Conservation (phyloP, 345 rosid species). For the Syzygium grande region DNA sequence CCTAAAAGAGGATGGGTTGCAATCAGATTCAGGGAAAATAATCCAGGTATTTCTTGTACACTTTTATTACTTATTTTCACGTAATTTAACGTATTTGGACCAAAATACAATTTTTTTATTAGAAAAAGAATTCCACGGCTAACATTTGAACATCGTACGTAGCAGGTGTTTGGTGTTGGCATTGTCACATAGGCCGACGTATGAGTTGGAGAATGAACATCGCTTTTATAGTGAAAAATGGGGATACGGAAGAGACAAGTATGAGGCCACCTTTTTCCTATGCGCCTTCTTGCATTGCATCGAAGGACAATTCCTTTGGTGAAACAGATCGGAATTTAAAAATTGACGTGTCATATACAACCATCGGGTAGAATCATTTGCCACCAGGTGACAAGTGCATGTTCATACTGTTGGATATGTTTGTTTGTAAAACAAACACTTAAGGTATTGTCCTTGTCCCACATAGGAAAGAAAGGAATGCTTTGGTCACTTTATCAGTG, state of each 20-base stretch:
- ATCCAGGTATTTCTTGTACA: constrained; percentile 3
- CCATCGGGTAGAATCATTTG: too few species aligned
- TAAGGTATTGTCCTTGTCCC: too few species aligned
- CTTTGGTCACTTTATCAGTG: too few species aligned
- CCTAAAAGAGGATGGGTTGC: constrained; percentile 10
- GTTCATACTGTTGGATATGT: too few species aligned
- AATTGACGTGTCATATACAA: too few species aligned
- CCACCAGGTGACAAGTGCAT: too few species aligned
- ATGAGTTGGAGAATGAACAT: constrained; percentile 21
- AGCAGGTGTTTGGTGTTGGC: constrained; percentile 31
- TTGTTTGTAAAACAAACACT: too few species aligned
- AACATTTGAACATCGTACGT: background rate
- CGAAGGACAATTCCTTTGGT: background rate
- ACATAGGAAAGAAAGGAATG: too few species aligned
- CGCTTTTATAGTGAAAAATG: constrained; percentile 16
- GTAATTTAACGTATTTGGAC: background rate
- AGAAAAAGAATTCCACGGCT: background rate
- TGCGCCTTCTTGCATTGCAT: too few species aligned
- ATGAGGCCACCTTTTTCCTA: background rate
- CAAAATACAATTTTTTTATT: background rate
- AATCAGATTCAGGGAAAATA: constrained; percentile 6
- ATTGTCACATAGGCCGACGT: constrained; percentile 20
- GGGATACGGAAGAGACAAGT: background rate
- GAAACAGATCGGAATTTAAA: too few species aligned
- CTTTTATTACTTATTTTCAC: background rate